phyloP scores from a whole-genome alignment of 495 filamentous ascomycete species.

The Aspergillus coremiiformis region DNA sequence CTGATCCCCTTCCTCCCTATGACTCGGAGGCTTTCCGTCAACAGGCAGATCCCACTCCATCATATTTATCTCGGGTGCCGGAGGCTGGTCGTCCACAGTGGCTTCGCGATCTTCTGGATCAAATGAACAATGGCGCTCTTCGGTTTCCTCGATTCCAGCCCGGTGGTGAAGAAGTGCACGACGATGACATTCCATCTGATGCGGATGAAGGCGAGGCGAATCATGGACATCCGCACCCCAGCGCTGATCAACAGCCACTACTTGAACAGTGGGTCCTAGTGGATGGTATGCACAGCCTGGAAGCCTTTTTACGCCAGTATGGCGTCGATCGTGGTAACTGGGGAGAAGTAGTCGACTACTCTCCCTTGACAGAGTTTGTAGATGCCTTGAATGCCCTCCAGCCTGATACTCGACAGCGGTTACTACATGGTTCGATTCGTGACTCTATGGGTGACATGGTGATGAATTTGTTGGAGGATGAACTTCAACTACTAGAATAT shows the following conservation, averaged over 20 bases:
- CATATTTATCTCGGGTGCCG: conserved; percentile 29
- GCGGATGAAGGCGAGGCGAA: conserved; percentile 8
- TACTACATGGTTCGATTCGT: conserved; percentile 29
- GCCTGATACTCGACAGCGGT: conserved; percentile 20
- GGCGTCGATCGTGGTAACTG: conserved; percentile 43
- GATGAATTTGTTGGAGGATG: conserved; percentile 36
- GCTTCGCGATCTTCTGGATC: conserved; percentile 37
- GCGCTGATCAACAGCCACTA: conserved; percentile 24
- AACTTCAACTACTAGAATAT: conserved; percentile 28
- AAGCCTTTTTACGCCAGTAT: conserved; percentile 34
- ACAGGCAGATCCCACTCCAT: conserved; percentile 33
- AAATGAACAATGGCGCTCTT: conserved; percentile 28
- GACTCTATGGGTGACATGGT: conserved; percentile 35
- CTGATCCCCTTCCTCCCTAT: conserved; percentile 40
- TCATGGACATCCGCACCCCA: conserved; percentile 10
- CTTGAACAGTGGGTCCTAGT: conserved; percentile 34
- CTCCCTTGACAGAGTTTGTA: conserved; percentile 33
- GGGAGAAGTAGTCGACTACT: conserved; percentile 32
- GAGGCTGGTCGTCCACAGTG: conserved; percentile 31
- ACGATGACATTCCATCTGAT: conserved; percentile 4
- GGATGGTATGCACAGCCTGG: conserved; percentile 29
- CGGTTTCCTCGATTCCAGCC: conserved; percentile 19
- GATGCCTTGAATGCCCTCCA: conserved; percentile 27
- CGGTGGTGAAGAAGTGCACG: conserved; percentile 11
- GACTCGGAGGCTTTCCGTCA: conserved; percentile 37